These are phyloP conservation scores for Eucalyptus erythrocorys DNA, from an alignment of 345 rosid genomes.

Conservation along the genomic window DNA sequence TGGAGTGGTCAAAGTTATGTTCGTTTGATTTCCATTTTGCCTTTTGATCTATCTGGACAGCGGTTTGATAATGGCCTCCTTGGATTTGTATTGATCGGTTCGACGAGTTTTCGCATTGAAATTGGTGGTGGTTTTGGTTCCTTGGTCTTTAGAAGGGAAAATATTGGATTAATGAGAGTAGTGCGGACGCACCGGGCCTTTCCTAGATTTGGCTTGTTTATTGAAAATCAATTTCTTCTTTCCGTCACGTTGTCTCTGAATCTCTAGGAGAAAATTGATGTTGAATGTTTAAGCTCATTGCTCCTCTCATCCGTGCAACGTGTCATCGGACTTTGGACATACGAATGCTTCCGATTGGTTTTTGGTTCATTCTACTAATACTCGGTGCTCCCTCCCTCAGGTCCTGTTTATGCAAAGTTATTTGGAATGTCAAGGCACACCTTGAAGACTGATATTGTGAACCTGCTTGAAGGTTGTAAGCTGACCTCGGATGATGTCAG, in stretches of 20 bases:
- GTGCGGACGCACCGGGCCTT: not conserved
- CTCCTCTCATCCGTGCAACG: not conserved
- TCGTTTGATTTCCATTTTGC: not conserved
- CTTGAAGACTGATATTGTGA: slow-evolving; percentile 53
- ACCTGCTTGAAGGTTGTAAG: slow-evolving; percentile 43
- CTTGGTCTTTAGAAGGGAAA: not conserved
- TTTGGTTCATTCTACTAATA: not conserved
- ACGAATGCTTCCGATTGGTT: not conserved
- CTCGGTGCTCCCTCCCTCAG: slow-evolving; percentile 4
- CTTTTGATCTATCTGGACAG: not conserved
- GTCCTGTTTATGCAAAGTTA: slow-evolving; percentile 31
- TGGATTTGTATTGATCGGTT: not conserved
- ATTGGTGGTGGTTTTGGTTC: not conserved
- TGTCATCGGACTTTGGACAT: not conserved
- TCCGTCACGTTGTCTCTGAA: not conserved
- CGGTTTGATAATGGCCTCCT: not conserved
- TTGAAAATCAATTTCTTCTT: not conserved
- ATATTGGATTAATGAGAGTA: not conserved
- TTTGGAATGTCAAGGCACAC: slow-evolving; percentile 28
- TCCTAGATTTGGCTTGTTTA: not conserved
- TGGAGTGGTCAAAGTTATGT: not conserved
- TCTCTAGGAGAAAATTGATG: not conserved
- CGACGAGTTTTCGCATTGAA: not conserved
- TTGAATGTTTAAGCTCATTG: not conserved
- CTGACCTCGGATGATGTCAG: slow-evolving; percentile 49